Base-by-base conservation (phyloP, 78 protist genomes). In the Tieghemostelium lacteum region DNA sequence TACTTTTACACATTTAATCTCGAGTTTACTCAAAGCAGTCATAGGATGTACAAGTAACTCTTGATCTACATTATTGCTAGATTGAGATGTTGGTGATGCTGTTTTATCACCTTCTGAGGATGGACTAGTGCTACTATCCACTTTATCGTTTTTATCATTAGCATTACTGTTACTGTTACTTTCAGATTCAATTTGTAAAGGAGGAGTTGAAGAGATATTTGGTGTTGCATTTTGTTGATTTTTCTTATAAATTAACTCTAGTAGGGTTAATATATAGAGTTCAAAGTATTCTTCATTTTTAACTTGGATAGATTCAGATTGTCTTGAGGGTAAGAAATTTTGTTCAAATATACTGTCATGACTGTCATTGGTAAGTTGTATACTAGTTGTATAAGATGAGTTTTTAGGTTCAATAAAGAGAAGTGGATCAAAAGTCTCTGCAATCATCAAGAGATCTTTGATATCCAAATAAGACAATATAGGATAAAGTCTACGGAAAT, bases 201-300 rank as follows among this genome's bases (percentile, higher is more conserved):
- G 6, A 14, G 52, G 10, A 14, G 10, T 14, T 45, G 28, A 28
- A 55, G 40, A 24, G 52, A 24, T 29, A 37, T 24, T 45, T 73
- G 33, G 65, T 73, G 4, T 52, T 73, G 1, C 50, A 57, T 26
- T 42, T 57, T 34, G 55, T 73, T 37, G 70, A 16, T 33, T 33
- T n/a, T 5, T n/a, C 17, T 19, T 19, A 57, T 86, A n/a, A 62
- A 75, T 60, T 22, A 86, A 45, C 22, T 19, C 40, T 19, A 86
- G 10, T n/a, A 86, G 37, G 1, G 73, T 34, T 10, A 62, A 72
- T 2, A 86, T 37, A 33, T 75, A 86, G 2, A 86, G 42, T 49
- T 86, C 93, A 66, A 86, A 86, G 49, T 86, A 86, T 75, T 86
- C 93, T 67, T 86, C 93, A 45, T 65, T 62, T 42, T 67, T 52